phyloP scores from a whole-genome alignment of 495 filamentous ascomycete genomes.

The Aspergillus affinis region DNA sequence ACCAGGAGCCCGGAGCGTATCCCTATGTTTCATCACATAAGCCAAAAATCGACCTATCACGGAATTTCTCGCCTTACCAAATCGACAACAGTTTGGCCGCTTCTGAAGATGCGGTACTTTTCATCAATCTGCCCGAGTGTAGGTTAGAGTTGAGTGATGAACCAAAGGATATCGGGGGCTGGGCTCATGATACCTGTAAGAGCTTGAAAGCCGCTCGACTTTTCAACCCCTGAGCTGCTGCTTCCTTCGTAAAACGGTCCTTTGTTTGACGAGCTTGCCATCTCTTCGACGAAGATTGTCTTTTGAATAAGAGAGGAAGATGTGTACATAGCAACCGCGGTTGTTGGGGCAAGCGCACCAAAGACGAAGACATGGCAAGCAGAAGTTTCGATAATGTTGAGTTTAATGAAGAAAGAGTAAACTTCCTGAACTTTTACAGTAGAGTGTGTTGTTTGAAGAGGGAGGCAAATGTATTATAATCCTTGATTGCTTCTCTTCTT shows the following conservation, averaged over 20 bases:
- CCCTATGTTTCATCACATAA: slow-evolving; percentile 52
- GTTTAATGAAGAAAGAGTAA: too few species aligned
- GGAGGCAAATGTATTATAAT: too few species aligned
- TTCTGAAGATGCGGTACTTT: slow-evolving; percentile 73
- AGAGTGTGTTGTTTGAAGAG: too few species aligned
- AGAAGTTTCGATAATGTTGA: not conserved
- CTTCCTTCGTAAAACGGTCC: slow-evolving; percentile 69
- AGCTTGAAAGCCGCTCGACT: slow-evolving; percentile 93
- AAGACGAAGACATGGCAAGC: not conserved
- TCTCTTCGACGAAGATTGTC: slow-evolving; percentile 66
- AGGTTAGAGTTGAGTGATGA: not conserved
- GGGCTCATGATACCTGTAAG: slow-evolving; percentile 55
- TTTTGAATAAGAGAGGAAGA: slow-evolving; percentile 10
- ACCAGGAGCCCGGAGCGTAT: slow-evolving; percentile 93
- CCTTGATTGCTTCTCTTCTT: too few species aligned
- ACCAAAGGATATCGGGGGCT: not conserved
- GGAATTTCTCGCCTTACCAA: slow-evolving; percentile 50
- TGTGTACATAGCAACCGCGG: slow-evolving; percentile 5
- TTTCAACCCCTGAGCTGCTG: slow-evolving; percentile 74
- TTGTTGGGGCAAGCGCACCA: not conserved
- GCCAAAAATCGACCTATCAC: not conserved
- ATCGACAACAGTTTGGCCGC: slow-evolving; percentile 84
- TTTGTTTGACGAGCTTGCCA: slow-evolving; percentile 77
- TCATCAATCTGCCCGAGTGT: slow-evolving; percentile 62
- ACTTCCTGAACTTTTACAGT: too few species aligned